Conservation (phyloP, 2,329 filamentous ascomycete genomes). For the Aspergillus pseudoviridinutans region DNA sequence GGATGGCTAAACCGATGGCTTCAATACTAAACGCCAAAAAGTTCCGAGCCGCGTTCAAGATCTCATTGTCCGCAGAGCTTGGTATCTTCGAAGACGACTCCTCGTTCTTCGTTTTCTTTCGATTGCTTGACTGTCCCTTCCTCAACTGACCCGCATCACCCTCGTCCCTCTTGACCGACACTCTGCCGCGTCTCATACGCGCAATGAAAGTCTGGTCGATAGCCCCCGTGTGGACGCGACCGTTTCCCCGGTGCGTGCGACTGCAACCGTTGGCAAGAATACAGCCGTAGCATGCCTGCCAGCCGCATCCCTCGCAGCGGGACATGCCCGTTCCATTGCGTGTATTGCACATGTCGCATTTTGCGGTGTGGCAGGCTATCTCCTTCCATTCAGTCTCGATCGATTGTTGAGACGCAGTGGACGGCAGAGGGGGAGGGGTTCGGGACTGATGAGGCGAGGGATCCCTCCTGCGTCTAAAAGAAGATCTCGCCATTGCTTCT, state of each 20-base stretch:
- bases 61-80: neutral
- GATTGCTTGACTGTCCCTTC: neutral
- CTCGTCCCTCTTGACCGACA: neutral
- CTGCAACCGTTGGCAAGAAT: conserved; percentile 11
- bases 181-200: neutral
- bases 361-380: conserved; percentile 31
- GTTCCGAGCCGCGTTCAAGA: neutral
- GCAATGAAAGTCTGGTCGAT: neutral
- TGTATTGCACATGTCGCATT: conserved; percentile 35
- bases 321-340: conserved; percentile 31
- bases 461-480: neutral
- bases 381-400: conserved; percentile 20
- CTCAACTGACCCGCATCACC: neutral
- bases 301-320: conserved; percentile 31
- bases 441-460: too few relatives aligned
- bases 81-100: neutral
- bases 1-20: neutral
- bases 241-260: conserved; percentile 8
- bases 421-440: neutral
- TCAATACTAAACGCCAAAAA: conserved; percentile 1
- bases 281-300: conserved; percentile 35
- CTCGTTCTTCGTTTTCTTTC: neutral
- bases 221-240: conserved; percentile 6
- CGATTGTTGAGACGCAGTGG: neutral
- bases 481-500: neutral